A percentile compares a stretch with the other conserved stretches of the same genome.
Conservation (phyloP, 73 alveolate genomes). For the Paramecium caudatum region DNA sequence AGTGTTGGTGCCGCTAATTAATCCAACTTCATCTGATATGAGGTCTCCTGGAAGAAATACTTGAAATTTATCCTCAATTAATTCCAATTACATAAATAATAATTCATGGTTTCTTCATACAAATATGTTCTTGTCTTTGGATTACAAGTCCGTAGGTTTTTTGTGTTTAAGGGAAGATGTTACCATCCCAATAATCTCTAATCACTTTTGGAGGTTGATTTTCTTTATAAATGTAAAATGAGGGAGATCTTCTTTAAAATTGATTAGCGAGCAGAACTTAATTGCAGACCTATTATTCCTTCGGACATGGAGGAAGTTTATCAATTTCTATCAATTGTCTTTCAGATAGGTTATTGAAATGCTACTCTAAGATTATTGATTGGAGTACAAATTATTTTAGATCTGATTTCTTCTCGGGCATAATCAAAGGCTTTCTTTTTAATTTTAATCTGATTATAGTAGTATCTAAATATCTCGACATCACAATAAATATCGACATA, state of each 20-base stretch:
- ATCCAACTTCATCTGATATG: conserved; percentile 66
- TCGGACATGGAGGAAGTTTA: conserved; percentile 19
- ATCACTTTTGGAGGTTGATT: neutral
- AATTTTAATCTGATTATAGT: conserved; percentile 13
- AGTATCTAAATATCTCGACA: conserved; percentile 42
- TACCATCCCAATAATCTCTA: conserved; percentile 22
- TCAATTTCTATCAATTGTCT: neutral
- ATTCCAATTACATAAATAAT: too few species aligned
- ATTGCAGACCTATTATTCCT: neutral
- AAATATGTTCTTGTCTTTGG: conserved; percentile 42
- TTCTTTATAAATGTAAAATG: conserved; percentile 29
- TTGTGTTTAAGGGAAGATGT: conserved; percentile 17
- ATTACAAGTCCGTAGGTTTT: conserved; percentile 11
- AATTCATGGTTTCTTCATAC: conserved; percentile 25
- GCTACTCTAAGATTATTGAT: neutral
- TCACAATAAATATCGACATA: conserved; percentile 21
- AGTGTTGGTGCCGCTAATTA: conserved; percentile 79
- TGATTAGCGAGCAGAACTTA: neutral
- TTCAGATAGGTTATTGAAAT: neutral
- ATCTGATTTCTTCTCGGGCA: conserved; percentile 59
- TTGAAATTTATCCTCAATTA: too few species aligned
- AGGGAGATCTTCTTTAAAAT: conserved; percentile 20
- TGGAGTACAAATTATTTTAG: conserved; percentile 10
- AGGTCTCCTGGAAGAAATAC: conserved; percentile 73
- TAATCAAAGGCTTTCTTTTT: conserved; percentile 30